Evolutionary conservation across 352 stramenopile genomes (phyloP), one percentile per base, ranked within the genome.

Genomic region (Phytophthora multivora): DNA sequence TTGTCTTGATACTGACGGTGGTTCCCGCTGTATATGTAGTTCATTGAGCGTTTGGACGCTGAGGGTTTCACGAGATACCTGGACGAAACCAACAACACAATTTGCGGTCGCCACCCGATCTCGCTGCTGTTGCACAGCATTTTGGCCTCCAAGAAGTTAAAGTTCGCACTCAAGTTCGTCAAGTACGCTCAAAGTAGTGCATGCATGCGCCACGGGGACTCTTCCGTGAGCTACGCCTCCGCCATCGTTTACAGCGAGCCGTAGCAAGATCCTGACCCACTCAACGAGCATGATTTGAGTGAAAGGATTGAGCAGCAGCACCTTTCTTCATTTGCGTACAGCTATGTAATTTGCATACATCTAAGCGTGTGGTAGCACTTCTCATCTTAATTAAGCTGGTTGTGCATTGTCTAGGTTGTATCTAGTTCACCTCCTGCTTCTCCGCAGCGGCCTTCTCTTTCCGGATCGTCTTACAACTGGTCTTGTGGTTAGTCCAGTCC

Each of bases 41-140:
- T 97, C 16, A 98, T 99, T 64, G 83, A 98, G 70, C 73, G 88
- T 30, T 83, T 98, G 60, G 81, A 98, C 49, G 78, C 88, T 0
- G 71, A 79, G 5, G 96, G 92, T 7, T 99, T 99, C 75, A 80
- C 83, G n/a, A 77, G 88, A 52, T 99, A 99, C 66, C 75, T 99
- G 39, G 78, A 95, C 52, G 77, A 97, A 73, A 98, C 94, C 31
- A 83, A 77, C 42, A 99, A 99, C 75, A 99, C 97, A 6, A 99
- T 99, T 63, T 99, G 97, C 63, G 97, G 97, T 5, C 89, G 96
- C 41, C 96, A 99, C 73, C 94, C 96, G 21, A 98, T 99, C 63
- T 85, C 81, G 50, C 58, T 93, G 41, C 58, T 93, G 62, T 62
- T 93, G 38, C 73, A 93, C 54, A 83, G 69, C 26, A 81, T 91